Evolutionary conservation across 208 protist genomes (phyloP).

Genomic region (Trichomonas tenax): DNA sequence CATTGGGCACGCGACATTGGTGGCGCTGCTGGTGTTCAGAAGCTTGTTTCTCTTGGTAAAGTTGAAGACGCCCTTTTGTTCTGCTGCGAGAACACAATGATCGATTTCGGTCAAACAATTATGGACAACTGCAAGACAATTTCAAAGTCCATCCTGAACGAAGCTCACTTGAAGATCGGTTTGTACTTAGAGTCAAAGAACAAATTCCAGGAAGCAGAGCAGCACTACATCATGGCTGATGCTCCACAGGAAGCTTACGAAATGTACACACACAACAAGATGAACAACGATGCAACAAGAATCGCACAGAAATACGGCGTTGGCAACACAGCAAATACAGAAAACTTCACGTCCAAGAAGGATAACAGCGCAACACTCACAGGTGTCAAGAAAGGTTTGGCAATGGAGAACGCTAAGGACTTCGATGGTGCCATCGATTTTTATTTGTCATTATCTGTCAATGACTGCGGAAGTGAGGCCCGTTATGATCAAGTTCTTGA

Average conservation of each 20-base stretch:
- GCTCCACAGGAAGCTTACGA: not conserved
- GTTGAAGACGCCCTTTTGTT: not conserved
- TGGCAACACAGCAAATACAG: not conserved
- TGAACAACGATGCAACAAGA: not conserved
- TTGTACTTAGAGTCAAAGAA: not conserved
- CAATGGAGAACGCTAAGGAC: not conserved
- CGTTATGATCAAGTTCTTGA: slow-evolving; percentile 10
- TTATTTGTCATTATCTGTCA: not conserved
- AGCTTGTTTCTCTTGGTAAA: not conserved
- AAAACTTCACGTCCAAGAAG: not conserved
- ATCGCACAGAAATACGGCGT: not conserved
- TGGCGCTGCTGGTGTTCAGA: not conserved
- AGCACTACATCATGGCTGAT: not conserved
- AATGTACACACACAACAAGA: slow-evolving; percentile 17
- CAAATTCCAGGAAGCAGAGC: not conserved
- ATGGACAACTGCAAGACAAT: not conserved
- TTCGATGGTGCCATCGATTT: not conserved
- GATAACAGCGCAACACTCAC: not conserved
- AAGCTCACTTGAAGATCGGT: not conserved
- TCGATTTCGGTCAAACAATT: not conserved
- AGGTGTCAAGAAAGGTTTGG: not conserved
- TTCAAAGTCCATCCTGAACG: not conserved
- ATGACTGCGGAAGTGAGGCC: not conserved
- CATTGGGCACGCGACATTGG: slow-evolving; percentile 4
- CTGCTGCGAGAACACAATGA: not conserved